Evolutionary conservation across 2,329 filamentous ascomycete species (phyloP), one percentile per base, ranked within the genome.

Genomic region (Thelonectria rubi): DNA sequence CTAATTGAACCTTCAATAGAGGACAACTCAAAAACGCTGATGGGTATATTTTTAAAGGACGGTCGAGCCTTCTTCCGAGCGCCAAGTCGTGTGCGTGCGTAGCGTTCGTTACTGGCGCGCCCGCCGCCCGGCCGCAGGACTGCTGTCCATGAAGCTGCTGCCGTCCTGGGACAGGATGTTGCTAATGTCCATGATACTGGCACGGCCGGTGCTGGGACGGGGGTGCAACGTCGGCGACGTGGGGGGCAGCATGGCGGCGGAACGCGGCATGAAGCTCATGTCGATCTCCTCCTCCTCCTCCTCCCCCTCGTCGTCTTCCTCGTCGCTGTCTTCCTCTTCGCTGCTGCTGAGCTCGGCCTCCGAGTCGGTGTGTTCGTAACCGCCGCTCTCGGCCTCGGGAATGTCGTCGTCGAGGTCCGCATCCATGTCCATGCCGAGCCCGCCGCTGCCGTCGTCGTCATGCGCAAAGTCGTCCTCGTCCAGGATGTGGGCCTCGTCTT

Each of bases 351-450:
- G 67, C 53, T 88, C 88, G 9, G 82, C 89, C 66, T 92, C 90
- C 2, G 89, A 90, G 76, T 93, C 91, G 9, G 91, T 93, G 73
- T 93, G 90, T 79, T 93, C 90, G 78, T 92, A 93, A 68, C 86
- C 85, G 24, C 82, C 86, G 70, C 79, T 80, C 70, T 87, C 85
- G 10, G 83, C 87, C 62, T 91, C 88, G 18, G 89, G 89, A 37
- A 92, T 85, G 61, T 90, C 88, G 50, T 87, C 88, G 73, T 93
- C 90, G 42, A 92, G 80, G 72, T 93, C 84, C n/a, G 83, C 87
- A 52, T 85, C 88, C 85, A 90, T 88, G 70, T 83, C 83, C 64
- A 68, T 65, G 59, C 69, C 72, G 14, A 71, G 66, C 14, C 58
- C 68, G 24, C 24, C 24, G 24, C 7, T 7, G 24, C 7, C 24